phyloP scores from a whole-genome alignment of 2,329 filamentous ascomycete species.

The Fusarium sp. region DNA sequence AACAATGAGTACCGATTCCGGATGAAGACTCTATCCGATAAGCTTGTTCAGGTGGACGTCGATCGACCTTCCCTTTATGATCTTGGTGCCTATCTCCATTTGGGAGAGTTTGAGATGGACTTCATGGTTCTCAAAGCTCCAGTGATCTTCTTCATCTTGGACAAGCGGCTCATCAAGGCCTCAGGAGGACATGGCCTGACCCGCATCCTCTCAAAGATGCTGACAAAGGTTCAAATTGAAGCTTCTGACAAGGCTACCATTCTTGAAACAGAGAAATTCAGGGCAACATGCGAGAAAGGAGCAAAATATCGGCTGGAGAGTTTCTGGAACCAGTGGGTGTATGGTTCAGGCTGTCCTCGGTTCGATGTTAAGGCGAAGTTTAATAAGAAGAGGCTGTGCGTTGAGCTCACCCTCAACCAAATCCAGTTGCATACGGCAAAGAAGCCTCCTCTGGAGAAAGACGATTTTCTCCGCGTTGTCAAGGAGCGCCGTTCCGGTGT shows the following conservation, averaged over 20 bases:
- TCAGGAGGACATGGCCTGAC: constrained; percentile 84
- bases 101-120: constrained; percentile 87
- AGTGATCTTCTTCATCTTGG: constrained; percentile 91
- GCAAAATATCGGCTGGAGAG: constrained; percentile 87
- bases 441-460: constrained; percentile 69
- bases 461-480: constrained; percentile 84
- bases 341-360: constrained; percentile 86
- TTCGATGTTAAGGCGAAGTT: constrained; percentile 90
- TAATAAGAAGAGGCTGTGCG: constrained; percentile 96
- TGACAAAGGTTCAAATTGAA: constrained; percentile 83
- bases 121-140: constrained; percentile 93
- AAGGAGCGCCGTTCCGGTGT: constrained; percentile 81
- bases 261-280: constrained; percentile 80
- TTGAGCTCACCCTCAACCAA: constrained; percentile 91
- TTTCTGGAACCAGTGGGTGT: constrained; percentile 95
- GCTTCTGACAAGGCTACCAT: constrained; percentile 74
- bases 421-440: constrained; percentile 65
- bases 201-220: constrained; percentile 85
- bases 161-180: constrained; percentile 89
- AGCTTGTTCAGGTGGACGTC: constrained; percentile 83
- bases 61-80: constrained; percentile 85
- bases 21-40: constrained; percentile 86
- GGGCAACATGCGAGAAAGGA: constrained; percentile 86
- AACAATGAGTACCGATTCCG: constrained; percentile 95
- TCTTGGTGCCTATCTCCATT: constrained; percentile 79